These are phyloP conservation scores for Eucalyptus brandiana DNA, from an alignment of 345 rosid species.

Conservation along the genomic window DNA sequence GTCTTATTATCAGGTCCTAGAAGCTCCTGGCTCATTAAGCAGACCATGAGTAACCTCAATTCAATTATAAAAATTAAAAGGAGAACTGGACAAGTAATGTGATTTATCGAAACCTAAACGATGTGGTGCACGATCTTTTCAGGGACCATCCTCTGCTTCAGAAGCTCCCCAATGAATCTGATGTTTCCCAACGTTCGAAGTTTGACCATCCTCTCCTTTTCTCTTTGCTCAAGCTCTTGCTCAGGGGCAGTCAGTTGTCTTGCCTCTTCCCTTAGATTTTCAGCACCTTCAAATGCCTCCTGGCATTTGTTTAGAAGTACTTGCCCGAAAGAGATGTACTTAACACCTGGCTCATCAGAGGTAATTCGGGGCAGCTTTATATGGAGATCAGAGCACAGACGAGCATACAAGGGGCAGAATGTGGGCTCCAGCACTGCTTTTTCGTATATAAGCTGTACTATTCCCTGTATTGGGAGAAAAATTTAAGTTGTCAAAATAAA, in stretches of 20 bases:
- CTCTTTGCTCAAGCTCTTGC: constrained; percentile 69
- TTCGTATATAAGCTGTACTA: not conserved
- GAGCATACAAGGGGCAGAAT: not conserved
- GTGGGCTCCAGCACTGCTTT: not conserved
- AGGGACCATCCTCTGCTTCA: constrained; percentile 89
- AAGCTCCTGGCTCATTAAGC: constrained; percentile 45
- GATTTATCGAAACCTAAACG: constrained; percentile 31
- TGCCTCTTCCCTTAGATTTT: not conserved
- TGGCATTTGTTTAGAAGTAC: not conserved
- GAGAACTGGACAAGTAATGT: not conserved
- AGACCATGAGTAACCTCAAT: not conserved
- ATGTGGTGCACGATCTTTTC: constrained; percentile 77
- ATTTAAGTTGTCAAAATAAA: not conserved
- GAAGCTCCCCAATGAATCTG: constrained; percentile 85
- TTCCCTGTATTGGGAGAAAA: not conserved
- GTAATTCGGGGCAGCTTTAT: not conserved
- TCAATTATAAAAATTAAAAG: not conserved
- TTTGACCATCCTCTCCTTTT: constrained; percentile 65
- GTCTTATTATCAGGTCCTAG: constrained; percentile 41
- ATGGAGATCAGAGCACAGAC: not conserved
- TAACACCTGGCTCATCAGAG: too few relatives aligned
- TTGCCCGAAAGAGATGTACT: not conserved
- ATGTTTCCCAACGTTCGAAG: constrained; percentile 78
- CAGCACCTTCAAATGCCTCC: constrained; percentile 1
- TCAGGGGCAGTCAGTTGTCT: constrained; percentile 63